Conservation (phyloP, 148 eudicot species). For the Vaccinium darrowii region DNA sequence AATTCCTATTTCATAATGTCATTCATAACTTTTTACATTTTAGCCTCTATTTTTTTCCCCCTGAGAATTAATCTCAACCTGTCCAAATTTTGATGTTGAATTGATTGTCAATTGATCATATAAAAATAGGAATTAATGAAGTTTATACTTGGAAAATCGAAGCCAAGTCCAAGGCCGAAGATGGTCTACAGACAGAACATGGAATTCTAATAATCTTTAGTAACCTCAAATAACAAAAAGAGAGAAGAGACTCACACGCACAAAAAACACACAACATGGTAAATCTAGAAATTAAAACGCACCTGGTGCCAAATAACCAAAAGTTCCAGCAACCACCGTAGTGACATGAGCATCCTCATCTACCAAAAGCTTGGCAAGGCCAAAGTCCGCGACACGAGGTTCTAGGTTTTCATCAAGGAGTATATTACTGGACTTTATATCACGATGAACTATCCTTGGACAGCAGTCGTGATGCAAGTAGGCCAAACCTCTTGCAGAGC, state of each 20-base stretch:
- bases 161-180: neutral
- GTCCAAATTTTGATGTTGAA: neutral
- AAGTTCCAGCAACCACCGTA: slow-evolving; percentile 97
- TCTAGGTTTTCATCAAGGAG: slow-evolving; percentile 91
- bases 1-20: neutral
- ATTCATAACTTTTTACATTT: neutral
- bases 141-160: neutral
- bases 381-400: slow-evolving; percentile 93
- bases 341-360: slow-evolving; percentile 97
- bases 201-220: neutral
- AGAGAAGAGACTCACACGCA: neutral
- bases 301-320: slow-evolving; percentile 98
- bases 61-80: neutral
- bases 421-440: slow-evolving; percentile 91
- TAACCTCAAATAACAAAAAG: neutral
- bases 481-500: slow-evolving; percentile 91
- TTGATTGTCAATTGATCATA: neutral
- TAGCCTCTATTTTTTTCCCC: neutral
- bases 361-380: slow-evolving; percentile 90
- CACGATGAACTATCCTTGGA: slow-evolving; percentile 88
- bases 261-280: neutral
- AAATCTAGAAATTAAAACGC: slow-evolving; percentile 5
- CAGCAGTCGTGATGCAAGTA: slow-evolving; percentile 94
- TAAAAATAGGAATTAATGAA: neutral
- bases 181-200: neutral